A percentile compares a stretch with the other conserved stretches of the same genome.
Conservation (phyloP, 352 stramenopile genomes). For the Globisporangium iwayamae region DNA sequence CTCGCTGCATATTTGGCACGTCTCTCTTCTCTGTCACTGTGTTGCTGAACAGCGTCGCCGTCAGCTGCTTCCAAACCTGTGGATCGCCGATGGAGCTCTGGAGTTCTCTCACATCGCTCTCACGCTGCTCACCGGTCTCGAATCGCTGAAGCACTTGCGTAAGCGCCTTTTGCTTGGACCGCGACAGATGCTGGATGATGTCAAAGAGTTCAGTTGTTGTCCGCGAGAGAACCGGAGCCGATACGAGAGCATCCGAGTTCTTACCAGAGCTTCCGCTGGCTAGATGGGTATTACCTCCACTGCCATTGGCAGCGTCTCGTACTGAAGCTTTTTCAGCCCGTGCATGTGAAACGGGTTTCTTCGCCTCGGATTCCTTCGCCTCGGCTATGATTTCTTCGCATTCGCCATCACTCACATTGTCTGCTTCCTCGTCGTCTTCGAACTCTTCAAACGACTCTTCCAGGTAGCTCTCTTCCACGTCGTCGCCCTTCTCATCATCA, state of each 20-base stretch:
- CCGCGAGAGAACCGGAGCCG: slow-evolving; percentile 23
- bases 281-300: not conserved
- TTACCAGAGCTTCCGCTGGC: not conserved
- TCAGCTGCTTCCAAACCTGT: slow-evolving; percentile 74
- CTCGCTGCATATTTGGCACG: not conserved
- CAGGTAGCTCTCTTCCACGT: slow-evolving; percentile 63
- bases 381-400: slow-evolving; percentile 12
- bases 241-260: not conserved
- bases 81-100: slow-evolving; percentile 65
- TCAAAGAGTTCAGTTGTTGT: slow-evolving; percentile 61
- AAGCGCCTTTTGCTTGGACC: slow-evolving; percentile 59
- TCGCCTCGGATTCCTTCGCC: not conserved
- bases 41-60: slow-evolving; percentile 24
- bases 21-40: not conserved
- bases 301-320: not conserved
- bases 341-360: not conserved
- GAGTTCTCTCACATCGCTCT: slow-evolving; percentile 49
- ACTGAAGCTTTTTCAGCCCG: not conserved
- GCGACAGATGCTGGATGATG: slow-evolving; percentile 68
- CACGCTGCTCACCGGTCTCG: slow-evolving; percentile 43
- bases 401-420: not conserved
- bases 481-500: slow-evolving; percentile 10
- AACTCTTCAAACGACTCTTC: slow-evolving; percentile 86
- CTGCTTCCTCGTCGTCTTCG: slow-evolving; percentile 35
- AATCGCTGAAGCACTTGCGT: slow-evolving; percentile 65